A percentile compares a stretch with the other conserved stretches of the same genome.
phyloP scores from a whole-genome alignment of 2,329 filamentous ascomycete species.

The Pseudocercospora macadamiae region DNA sequence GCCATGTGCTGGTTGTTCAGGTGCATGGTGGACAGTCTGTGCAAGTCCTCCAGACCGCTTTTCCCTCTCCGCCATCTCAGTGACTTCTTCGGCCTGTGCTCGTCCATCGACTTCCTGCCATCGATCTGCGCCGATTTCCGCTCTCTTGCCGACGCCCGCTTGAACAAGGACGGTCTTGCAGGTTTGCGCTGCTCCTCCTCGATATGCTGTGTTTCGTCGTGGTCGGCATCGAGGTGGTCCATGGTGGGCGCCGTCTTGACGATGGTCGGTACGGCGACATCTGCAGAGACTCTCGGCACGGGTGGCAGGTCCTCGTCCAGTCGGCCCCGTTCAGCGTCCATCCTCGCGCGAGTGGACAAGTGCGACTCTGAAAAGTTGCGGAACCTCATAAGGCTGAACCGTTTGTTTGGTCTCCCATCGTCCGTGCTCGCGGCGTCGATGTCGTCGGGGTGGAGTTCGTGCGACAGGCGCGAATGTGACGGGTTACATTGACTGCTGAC shows the following conservation, averaged over 20 bases:
- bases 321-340: constrained; percentile 58
- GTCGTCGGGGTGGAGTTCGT: constrained; percentile 32
- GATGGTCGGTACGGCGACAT: constrained; percentile 63
- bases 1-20: constrained; percentile 38
- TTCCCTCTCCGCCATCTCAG: constrained; percentile 36
- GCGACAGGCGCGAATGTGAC: constrained; percentile 28
- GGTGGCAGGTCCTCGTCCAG: constrained; percentile 55
- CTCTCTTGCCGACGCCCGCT: constrained; percentile 29
- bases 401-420: constrained; percentile 41
- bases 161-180: constrained; percentile 30
- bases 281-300: constrained; percentile 41
- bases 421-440: constrained; percentile 27
- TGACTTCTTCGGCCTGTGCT: constrained; percentile 27
- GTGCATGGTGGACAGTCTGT: constrained; percentile 63
- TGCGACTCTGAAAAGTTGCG: constrained; percentile 94
- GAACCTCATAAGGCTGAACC: constrained; percentile 71
- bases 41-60: constrained; percentile 45
- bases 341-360: constrained; percentile 73
- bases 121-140: constrained; percentile 12
- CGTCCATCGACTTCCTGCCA: constrained; percentile 21
- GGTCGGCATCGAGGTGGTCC: constrained; percentile 1
- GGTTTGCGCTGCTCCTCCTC: constrained; percentile 22
- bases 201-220: constrained; percentile 12
- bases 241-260: constrained; percentile 77
- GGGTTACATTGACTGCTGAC: constrained; percentile 22